These are phyloP conservation scores for Alternaria dauci DNA, from an alignment of 2,329 filamentous ascomycete genomes.

Conservation along the genomic window DNA sequence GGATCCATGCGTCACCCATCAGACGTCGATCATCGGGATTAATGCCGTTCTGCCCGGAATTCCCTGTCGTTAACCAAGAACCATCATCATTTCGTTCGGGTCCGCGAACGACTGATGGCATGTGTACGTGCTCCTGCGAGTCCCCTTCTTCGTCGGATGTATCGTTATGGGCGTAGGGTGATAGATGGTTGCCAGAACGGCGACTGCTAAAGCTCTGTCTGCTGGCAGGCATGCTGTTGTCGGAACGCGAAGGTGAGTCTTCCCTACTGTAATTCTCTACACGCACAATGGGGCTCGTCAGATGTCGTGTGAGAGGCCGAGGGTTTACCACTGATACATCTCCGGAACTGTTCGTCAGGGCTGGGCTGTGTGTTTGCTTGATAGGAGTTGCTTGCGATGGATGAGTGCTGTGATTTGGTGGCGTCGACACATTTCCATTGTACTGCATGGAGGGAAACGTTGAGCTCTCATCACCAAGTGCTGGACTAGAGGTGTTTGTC, in stretches of 20 bases:
- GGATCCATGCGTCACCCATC: slow-evolving; percentile 54
- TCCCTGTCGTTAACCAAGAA: slow-evolving; percentile 54
- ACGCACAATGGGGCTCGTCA: slow-evolving; percentile 52
- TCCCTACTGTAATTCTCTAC: slow-evolving; percentile 49
- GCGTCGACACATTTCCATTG: slow-evolving; percentile 35
- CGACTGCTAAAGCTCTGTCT: slow-evolving; percentile 48
- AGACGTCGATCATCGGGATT: slow-evolving; percentile 56
- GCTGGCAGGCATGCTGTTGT: slow-evolving; percentile 45
- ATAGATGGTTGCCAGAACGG: slow-evolving; percentile 49
- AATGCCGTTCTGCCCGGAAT: slow-evolving; percentile 56
- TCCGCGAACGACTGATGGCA: slow-evolving; percentile 42
- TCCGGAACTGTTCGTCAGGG: slow-evolving; percentile 49
- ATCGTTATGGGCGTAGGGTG: slow-evolving; percentile 47
- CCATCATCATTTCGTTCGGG: slow-evolving; percentile 55
- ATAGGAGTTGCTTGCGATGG: slow-evolving; percentile 39
- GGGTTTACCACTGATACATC: slow-evolving; percentile 37
- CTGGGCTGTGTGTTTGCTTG: slow-evolving; percentile 50
- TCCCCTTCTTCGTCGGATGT: slow-evolving; percentile 46
- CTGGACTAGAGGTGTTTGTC: slow-evolving; percentile 50
- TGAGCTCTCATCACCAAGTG: slow-evolving; percentile 41
- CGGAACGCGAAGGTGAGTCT: slow-evolving; percentile 46
- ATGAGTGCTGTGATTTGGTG: slow-evolving; percentile 34
- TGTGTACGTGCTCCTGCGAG: slow-evolving; percentile 26
- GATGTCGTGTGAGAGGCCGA: slow-evolving; percentile 39
- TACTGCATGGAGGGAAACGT: slow-evolving; percentile 32